Evolutionary conservation across 352 stramenopile genomes (phyloP).

Genomic region (Phytopythium boreale): DNA sequence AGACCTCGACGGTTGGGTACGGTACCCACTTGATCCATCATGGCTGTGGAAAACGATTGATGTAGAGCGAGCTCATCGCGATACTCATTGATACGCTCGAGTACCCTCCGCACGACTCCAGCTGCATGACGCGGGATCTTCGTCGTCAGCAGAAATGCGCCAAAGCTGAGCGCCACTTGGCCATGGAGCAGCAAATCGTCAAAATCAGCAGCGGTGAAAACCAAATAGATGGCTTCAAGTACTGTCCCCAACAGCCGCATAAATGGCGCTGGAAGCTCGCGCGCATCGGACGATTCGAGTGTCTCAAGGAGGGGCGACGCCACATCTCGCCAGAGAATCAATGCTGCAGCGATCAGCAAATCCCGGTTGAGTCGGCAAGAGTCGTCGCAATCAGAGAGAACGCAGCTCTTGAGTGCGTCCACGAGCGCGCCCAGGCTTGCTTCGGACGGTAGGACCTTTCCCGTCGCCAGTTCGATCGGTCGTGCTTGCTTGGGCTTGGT

Average conservation of each 20-base stretch:
- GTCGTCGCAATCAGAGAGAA: slow-evolving; percentile 15
- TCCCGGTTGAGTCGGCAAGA: slow-evolving; percentile 28
- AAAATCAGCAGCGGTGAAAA: slow-evolving; percentile 34
- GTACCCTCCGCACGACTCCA: slow-evolving; percentile 28
- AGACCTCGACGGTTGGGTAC: slow-evolving; percentile 7
- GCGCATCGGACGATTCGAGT: slow-evolving; percentile 24
- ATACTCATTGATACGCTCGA: slow-evolving; percentile 33
- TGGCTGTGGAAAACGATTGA: slow-evolving; percentile 30
- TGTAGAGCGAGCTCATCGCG: slow-evolving; percentile 35
- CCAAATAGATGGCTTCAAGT: slow-evolving; percentile 38
- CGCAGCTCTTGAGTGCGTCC: slow-evolving; percentile 23
- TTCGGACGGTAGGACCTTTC: not conserved
- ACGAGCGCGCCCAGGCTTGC: not conserved
- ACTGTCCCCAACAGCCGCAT: slow-evolving; percentile 22
- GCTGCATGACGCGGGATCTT: slow-evolving; percentile 27
- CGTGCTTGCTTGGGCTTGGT: not conserved
- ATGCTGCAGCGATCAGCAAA: slow-evolving; percentile 24
- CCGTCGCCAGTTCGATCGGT: not conserved
- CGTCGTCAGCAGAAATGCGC: slow-evolving; percentile 26
- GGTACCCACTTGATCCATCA: not conserved
- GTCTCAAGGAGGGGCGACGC: slow-evolving; percentile 23
- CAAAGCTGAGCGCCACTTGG: slow-evolving; percentile 38
- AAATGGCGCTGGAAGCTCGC: slow-evolving; percentile 14
- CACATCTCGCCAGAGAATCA: slow-evolving; percentile 42
- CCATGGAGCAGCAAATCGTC: slow-evolving; percentile 55